phyloP scores from a whole-genome alignment of 1,284 basidiomycete genomes.

The Irpex sp. region DNA sequence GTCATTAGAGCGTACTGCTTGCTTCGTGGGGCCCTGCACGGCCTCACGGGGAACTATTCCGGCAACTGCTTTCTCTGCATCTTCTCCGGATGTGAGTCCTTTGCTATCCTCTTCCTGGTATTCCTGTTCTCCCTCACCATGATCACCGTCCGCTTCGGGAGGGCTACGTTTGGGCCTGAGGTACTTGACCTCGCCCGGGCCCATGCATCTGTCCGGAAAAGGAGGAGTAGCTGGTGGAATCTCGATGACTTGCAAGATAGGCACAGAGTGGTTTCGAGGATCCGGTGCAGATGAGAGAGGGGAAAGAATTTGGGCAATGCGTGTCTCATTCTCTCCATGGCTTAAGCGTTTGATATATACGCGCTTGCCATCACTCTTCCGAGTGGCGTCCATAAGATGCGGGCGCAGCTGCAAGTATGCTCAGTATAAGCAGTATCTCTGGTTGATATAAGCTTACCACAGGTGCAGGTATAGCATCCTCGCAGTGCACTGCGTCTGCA shows the following conservation, averaged over 20 bases:
- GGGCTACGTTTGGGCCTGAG: background rate
- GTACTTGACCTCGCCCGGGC: background rate
- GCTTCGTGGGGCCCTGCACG: no score
- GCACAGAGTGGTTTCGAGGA: constrained; percentile 20
- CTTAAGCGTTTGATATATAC: background rate
- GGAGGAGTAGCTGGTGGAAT: no score
- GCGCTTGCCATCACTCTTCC: background rate
- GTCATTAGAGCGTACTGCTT: no score
- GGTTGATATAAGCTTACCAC: background rate
- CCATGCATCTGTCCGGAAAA: background rate
- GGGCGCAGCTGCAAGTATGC: background rate
- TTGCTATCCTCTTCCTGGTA: no score
- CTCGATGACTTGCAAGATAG: constrained; percentile 16
- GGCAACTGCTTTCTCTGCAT: no score
- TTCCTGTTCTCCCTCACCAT: no score
- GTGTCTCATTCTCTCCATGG: background rate
- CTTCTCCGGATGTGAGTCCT: no score
- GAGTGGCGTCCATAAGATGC: background rate
- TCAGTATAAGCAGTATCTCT: background rate
- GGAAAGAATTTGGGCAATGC: background rate
- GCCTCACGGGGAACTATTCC: no score
- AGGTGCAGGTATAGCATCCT: background rate
- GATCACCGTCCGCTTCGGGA: no score
- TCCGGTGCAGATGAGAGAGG: background rate
- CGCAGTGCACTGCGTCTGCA: background rate